These are phyloP conservation scores for Mucor piriformis DNA, from an alignment of 371 early-diverging fungal genomes.

Conservation along the genomic window DNA sequence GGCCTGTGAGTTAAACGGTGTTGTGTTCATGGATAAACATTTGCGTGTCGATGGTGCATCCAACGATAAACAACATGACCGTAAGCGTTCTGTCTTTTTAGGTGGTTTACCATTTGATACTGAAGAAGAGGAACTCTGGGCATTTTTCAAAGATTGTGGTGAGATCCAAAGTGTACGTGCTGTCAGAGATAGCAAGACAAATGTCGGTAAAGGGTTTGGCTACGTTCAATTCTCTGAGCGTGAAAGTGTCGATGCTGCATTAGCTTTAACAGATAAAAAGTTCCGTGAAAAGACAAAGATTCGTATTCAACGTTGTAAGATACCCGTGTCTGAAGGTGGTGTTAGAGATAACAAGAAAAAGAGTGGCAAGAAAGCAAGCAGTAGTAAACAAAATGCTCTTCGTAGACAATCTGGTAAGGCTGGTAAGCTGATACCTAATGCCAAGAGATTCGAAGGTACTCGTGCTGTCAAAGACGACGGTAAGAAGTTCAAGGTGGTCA, in stretches of 20 bases:
- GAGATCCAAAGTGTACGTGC: conserved; percentile 85
- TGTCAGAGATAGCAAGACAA: conserved; percentile 84
- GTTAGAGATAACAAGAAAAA: conserved; percentile 31
- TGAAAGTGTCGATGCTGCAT: conserved; percentile 74
- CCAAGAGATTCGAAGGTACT: conserved; percentile 61
- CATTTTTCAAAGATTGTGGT: conserved; percentile 81
- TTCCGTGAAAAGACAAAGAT: conserved; percentile 61
- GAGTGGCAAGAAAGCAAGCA: conserved; percentile 1
- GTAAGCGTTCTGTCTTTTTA: conserved; percentile 86
- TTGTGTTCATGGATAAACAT: conserved; percentile 84
- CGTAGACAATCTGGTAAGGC: conserved; percentile 27
- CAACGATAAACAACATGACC: conserved; percentile 64
- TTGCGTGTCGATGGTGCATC: conserved; percentile 83
- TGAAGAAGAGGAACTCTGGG: conserved; percentile 88
- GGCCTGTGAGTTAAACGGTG: conserved; percentile 75
- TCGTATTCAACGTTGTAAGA: conserved; percentile 66
- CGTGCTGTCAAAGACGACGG: conserved; percentile 57
- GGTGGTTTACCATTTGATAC: conserved; percentile 90
- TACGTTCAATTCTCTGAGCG: conserved; percentile 82
- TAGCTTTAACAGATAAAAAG: conserved; percentile 77
- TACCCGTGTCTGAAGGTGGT: conserved; percentile 50
- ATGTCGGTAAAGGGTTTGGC: conserved; percentile 95
- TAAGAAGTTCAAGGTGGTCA: conserved; percentile 29
- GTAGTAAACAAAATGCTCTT: conserved; percentile 8
- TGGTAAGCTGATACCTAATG: conserved; percentile 45